Evolutionary conservation across 768 basidiomycete genomes (phyloP), one percentile per base, ranked within the genome.

Genomic region (Piloderma croceum): DNA sequence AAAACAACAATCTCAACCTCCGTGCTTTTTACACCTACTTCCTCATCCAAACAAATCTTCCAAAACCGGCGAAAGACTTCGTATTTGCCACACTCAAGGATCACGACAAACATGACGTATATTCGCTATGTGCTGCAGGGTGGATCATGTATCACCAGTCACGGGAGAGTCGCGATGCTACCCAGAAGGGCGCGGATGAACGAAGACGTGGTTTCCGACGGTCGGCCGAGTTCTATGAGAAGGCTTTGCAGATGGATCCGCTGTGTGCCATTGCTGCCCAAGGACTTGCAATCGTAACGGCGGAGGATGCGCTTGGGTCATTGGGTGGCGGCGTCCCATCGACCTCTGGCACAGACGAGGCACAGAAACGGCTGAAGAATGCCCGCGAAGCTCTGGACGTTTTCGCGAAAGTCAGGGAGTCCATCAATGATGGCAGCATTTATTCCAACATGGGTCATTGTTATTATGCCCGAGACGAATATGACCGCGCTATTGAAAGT

Each of bases 381-480:
- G 78, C 90, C 3, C 74, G 90, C 6, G 90, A 96, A 38, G 94
- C 96, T 0, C 62, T 99, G 32, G 82, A 85, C 35, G 74, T 94
- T 24, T 90, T 99, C 54, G 83, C 81, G 3, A 90, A 94, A 62
- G 83, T 98, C 38, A 74, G 90, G 40, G 96, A 98, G 64, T 83
- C 81, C 2, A 64, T 91, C 39, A 76, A 78, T 43, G 77, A 79
- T 31, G 90, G 88, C 6, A 86, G 86, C 44, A 91, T 96, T 4
- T 91, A 93, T 55, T 70, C 90, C 54, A 99, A 99, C 59, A 93
- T 97, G 71, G 96, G 93, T 0, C 96, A 98, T 54, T 96, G 92
- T 53, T 87, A 92, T 58, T 94, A 90, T 55, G 76, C 80, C 15
- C 73, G 90, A 37, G 94, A 96, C 44, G 94, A 99, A 58, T 96